Evolutionary conservation across 352 stramenopile species (phyloP).

Genomic region (Globisporangium polare): DNA sequence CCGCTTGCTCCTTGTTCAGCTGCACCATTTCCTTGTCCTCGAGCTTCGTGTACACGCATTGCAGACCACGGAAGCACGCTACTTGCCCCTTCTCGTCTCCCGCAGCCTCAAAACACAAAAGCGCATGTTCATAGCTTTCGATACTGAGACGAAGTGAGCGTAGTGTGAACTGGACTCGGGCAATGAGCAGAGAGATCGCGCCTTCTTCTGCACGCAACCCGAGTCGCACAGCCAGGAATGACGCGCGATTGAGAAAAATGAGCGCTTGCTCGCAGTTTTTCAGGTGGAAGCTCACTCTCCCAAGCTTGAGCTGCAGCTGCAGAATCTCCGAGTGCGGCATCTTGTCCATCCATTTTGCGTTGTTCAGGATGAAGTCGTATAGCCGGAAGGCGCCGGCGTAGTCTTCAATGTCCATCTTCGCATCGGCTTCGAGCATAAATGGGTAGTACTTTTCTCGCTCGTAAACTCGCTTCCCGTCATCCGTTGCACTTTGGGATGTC

Average conservation of each 20-base stretch:
- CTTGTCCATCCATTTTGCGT: slow-evolving; percentile 33
- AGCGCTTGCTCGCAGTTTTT: slow-evolving; percentile 51
- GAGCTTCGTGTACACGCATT: slow-evolving; percentile 39
- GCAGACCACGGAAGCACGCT: slow-evolving; percentile 51
- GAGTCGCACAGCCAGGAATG: slow-evolving; percentile 30
- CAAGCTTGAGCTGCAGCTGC: slow-evolving; percentile 37
- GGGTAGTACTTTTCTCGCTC: slow-evolving; percentile 38
- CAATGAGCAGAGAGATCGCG: slow-evolving; percentile 25
- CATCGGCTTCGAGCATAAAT: slow-evolving; percentile 50
- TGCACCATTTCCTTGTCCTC: slow-evolving; percentile 49
- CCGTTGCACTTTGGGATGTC: not conserved
- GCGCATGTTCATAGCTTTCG: slow-evolving; percentile 47
- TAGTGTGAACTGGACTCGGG: slow-evolving; percentile 32
- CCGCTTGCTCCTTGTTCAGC: slow-evolving; percentile 40
- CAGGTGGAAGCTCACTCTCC: slow-evolving; percentile 28
- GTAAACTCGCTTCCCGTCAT: slow-evolving; percentile 4
- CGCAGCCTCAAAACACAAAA: slow-evolving; percentile 48
- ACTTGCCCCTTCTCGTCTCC: slow-evolving; percentile 43
- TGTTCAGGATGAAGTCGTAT: slow-evolving; percentile 38
- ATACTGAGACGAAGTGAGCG: slow-evolving; percentile 44
- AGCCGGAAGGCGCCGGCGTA: slow-evolving; percentile 35
- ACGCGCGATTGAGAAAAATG: slow-evolving; percentile 39
- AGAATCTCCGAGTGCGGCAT: slow-evolving; percentile 29
- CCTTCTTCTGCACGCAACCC: slow-evolving; percentile 33
- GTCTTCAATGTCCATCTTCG: slow-evolving; percentile 53